Evolutionary conservation across 768 basidiomycete species (phyloP).

Genomic region (Crassisporium funariophilum): DNA sequence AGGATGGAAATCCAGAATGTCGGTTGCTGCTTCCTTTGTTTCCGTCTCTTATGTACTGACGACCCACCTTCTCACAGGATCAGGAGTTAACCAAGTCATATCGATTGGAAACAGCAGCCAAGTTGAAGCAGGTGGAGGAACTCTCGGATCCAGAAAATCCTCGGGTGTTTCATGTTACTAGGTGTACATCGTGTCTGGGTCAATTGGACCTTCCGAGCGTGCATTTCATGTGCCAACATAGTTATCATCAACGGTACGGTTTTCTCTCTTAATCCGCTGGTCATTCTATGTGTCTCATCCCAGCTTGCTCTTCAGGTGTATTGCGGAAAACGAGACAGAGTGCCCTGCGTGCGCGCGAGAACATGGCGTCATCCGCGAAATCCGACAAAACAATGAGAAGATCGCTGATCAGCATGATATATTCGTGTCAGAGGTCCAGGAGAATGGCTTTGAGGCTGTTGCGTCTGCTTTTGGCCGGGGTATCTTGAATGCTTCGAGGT

Average conservation of each 20-base stretch:
- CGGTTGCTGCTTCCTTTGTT: conserved; percentile 28
- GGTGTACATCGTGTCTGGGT: conserved; percentile 87
- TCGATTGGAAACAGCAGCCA: conserved; percentile 77
- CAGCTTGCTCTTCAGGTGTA: conserved; percentile 54
- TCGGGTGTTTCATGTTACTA: conserved; percentile 90
- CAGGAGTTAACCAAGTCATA: conserved; percentile 87
- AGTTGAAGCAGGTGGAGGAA: conserved; percentile 79
- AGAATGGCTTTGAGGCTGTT: conserved; percentile 72
- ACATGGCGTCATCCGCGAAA: conserved; percentile 88
- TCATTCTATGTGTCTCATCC: background rate
- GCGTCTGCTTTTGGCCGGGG: conserved; percentile 73
- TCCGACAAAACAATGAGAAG: conserved; percentile 82
- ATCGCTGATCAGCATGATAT: conserved; percentile 82
- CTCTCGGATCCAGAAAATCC: conserved; percentile 79
- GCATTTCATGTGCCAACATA: conserved; percentile 98
- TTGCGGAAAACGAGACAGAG: conserved; percentile 87
- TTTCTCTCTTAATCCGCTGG: background rate
- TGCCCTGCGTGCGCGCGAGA: conserved; percentile 89
- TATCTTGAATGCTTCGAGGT: conserved; percentile 48
- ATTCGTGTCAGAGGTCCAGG: conserved; percentile 74
- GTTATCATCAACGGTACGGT: conserved; percentile 88
- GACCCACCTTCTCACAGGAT: conserved; percentile 55
- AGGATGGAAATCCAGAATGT: conserved; percentile 81
- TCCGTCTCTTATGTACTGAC: conserved; percentile 6
- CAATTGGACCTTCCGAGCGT: conserved; percentile 91